Conservation (phyloP, 371 early-diverging fungal species). For the Mucor indicus region DNA sequence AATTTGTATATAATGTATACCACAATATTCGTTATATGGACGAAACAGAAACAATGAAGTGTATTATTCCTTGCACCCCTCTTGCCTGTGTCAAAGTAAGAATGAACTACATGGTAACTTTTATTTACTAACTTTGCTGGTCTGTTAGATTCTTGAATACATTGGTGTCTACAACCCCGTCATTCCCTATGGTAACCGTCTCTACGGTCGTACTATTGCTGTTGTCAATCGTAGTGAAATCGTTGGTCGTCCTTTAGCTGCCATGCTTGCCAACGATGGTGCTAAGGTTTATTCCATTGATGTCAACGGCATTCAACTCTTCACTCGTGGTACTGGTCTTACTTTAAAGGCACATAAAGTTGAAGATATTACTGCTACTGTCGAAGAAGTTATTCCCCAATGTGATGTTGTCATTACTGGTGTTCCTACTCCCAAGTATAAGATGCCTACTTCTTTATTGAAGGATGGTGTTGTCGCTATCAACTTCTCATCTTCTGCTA, state of each 20-base stretch:
- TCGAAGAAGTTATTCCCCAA: constrained; percentile 76
- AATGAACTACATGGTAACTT: not conserved
- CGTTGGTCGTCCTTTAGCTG: constrained; percentile 97
- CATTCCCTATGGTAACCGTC: constrained; percentile 89
- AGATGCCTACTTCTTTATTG: constrained; percentile 76
- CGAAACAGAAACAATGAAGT: constrained; percentile 77
- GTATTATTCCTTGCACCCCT: constrained; percentile 96
- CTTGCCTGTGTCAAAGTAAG: constrained; percentile 89
- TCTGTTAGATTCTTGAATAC: constrained; percentile 75
- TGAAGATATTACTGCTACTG: constrained; percentile 63
- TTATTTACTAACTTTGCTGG: not conserved
- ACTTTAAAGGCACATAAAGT: constrained; percentile 78
- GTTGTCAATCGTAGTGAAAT: constrained; percentile 95
- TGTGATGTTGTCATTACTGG: constrained; percentile 97
- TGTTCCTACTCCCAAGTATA: constrained; percentile 86
- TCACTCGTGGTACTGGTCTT: constrained; percentile 82
- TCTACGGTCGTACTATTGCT: constrained; percentile 92
- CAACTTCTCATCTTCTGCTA: constrained; percentile 91
- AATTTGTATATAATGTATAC: constrained; percentile 92
- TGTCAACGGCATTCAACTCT: constrained; percentile 84
- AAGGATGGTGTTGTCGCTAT: constrained; percentile 95
- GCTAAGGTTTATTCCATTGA: constrained; percentile 96
- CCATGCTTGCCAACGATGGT: constrained; percentile 95
- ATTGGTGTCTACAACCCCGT: constrained; percentile 90
- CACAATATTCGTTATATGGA: constrained; percentile 93